phyloP scores from a whole-genome alignment of 176 grass and related monocot species.

The Musa beccarii region DNA sequence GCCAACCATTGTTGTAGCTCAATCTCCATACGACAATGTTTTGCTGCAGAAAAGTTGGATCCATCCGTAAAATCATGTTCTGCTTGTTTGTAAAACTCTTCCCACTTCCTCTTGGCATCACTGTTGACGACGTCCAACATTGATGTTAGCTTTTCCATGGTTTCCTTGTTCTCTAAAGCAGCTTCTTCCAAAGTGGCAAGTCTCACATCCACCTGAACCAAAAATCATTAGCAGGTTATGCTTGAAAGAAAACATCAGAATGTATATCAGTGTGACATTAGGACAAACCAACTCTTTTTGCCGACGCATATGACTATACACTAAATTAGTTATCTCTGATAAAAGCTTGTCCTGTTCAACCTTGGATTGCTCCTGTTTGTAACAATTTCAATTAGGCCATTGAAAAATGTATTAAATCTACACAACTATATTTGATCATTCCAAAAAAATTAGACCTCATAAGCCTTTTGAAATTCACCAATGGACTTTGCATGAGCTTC shows the following conservation, averaged over 20 bases:
- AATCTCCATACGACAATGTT: slow-evolving; percentile 85
- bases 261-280: neutral
- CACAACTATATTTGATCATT: neutral
- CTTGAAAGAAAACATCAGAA: neutral
- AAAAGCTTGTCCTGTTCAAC: slow-evolving; percentile 77
- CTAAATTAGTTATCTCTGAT: slow-evolving; percentile 60
- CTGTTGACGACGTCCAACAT: slow-evolving; percentile 52
- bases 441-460: slow-evolving; percentile 44
- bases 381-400: neutral
- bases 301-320: slow-evolving; percentile 64
- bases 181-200: slow-evolving; percentile 48
- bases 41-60: slow-evolving; percentile 63
- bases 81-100: slow-evolving; percentile 59
- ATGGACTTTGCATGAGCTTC: slow-evolving; percentile 65
- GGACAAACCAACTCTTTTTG: slow-evolving; percentile 75
- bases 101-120: slow-evolving; percentile 97
- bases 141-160: slow-evolving; percentile 60
- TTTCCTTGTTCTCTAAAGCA: slow-evolving; percentile 54
- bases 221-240: neutral
- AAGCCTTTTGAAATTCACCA: slow-evolving; percentile 72
- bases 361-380: slow-evolving; percentile 68
- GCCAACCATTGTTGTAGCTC: slow-evolving; percentile 66
- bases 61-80: slow-evolving; percentile 59
- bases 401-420: too few species aligned
- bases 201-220: slow-evolving; percentile 64